These are phyloP conservation scores for Coelomomyces lativittatus DNA, from an alignment of 371 early-diverging fungal genomes.

Conservation along the genomic window DNA sequence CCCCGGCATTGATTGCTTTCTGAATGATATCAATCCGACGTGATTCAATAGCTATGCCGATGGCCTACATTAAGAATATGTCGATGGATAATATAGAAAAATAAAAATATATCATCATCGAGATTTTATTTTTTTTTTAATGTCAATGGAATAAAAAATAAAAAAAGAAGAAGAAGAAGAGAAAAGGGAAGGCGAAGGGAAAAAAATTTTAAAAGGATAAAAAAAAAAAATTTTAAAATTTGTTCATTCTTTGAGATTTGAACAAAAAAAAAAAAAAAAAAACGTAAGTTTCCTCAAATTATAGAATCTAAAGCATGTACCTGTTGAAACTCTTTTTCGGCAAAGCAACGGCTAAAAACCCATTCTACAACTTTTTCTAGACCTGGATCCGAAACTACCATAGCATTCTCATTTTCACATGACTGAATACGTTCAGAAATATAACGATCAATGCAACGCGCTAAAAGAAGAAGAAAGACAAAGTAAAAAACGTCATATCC, in stretches of 20 bases:
- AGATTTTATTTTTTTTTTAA: too few species aligned
- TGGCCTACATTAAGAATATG: slow-evolving; percentile 21
- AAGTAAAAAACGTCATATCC: too few species aligned
- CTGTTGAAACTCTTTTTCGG: slow-evolving; percentile 68
- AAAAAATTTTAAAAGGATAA: too few species aligned
- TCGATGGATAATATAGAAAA: background rate
- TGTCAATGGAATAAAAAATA: too few species aligned
- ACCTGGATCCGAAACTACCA: slow-evolving; percentile 46
- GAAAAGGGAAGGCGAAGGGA: too few species aligned
- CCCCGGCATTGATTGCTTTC: slow-evolving; percentile 52
- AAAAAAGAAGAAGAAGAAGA: too few species aligned
- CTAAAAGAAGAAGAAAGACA: too few species aligned
- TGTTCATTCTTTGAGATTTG: background rate
- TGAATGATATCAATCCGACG: slow-evolving; percentile 74
- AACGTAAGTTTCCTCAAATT: too few species aligned
- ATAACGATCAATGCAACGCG: slow-evolving; percentile 88
- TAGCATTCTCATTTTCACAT: slow-evolving; percentile 13
- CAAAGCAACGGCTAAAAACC: slow-evolving; percentile 79
- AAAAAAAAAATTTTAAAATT: too few species aligned
- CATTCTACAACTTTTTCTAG: slow-evolving; percentile 74
- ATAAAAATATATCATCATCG: background rate
- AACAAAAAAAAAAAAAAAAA: background rate
- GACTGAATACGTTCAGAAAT: slow-evolving; percentile 47
- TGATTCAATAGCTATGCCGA: slow-evolving; percentile 86
- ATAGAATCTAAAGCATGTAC: too few species aligned